phyloP scores from a whole-genome alignment of 164 flowering plant species.

The Chimonanthus salicifolius region DNA sequence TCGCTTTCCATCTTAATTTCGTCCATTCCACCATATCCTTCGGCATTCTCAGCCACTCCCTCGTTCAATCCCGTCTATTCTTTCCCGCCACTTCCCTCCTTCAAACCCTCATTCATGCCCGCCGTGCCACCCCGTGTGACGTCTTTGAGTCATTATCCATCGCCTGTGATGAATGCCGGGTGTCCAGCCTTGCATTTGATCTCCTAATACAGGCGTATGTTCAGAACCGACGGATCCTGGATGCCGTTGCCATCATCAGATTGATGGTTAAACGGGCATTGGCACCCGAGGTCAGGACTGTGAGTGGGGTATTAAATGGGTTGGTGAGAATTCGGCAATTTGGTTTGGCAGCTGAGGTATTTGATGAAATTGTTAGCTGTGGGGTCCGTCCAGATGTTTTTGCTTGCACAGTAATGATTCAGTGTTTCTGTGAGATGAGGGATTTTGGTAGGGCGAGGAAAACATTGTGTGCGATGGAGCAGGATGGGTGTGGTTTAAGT shows the following conservation, averaged over 20 bases:
- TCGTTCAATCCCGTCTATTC: constrained; percentile 40
- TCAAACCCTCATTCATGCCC: constrained; percentile 49
- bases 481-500: constrained; percentile 36
- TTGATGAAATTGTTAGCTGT: too few species aligned
- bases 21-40: constrained; percentile 70
- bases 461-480: constrained; percentile 41
- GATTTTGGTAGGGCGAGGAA: constrained; percentile 49
- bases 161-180: constrained; percentile 23
- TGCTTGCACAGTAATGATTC: constrained; percentile 43
- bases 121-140: constrained; percentile 27
- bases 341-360: too few species aligned
- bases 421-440: constrained; percentile 61
- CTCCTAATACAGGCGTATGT: constrained; percentile 55
- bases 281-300: too few species aligned
- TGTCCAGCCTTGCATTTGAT: constrained; percentile 65
- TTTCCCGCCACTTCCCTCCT: constrained; percentile 85
- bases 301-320: too few species aligned
- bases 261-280: too few species aligned
- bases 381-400: constrained; percentile 50
- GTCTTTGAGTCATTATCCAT: constrained; percentile 33
- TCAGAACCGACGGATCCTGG: constrained; percentile 36
- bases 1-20: constrained; percentile 68
- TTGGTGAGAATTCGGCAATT: too few species aligned
- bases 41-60: constrained; percentile 60
- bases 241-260: too few species aligned